Base-by-base conservation (phyloP, 306 rosid species). In the Begonia peltatifolia region DNA sequence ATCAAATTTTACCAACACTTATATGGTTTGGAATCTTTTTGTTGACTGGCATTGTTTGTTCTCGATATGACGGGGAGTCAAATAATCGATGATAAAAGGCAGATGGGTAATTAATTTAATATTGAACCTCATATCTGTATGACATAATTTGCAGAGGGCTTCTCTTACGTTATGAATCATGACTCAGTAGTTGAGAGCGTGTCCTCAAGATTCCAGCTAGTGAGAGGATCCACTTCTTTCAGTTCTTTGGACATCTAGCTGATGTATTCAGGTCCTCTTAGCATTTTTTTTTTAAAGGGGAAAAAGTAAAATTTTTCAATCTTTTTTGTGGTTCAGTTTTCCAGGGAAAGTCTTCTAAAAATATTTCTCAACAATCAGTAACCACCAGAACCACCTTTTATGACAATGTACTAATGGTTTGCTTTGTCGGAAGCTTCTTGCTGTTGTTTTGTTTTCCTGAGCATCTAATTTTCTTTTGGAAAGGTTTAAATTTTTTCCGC, bases 81-180 rank as follows among this genome's bases (percentile, higher is more conserved):
- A 52, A 61, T 58, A 53, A 54, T 61, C 56, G 36, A 42, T 22
- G 59, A 59, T 50, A 57, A 54, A 30, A 59, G 67, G 72, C 74
- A 71, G 80, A 72, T 73, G 58, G 64, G 59, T 22, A 62, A 66
- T 74, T 59, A 64, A 70, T 59, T 59, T 64, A 58, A 73, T 73
- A 56, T 48, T 23, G 5, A 54, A 68, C 63, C 72, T 76, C 60
- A 75, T 68, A 65, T 22, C 66, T 63, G 69, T 68, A 79, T 74
- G 77, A 66, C 71, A 56, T 65, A 77, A 79, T 75, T 72, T 77
- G 84, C 83, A 76, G 81, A 79, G 77, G 68, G 71, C 64, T 61
- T 77, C 60, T 48, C 72, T 68, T 61, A 64, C 69, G 10, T 67
- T 72, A 64, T 75, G 76, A 76, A 68, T 70, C 75, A 70, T 74